Percentiles rank a stretch among this genome's conserved stretches.
These are phyloP conservation scores for Colletotrichum sp. DNA, from an alignment of 2,329 filamentous ascomycete species.

Conservation along the genomic window DNA sequence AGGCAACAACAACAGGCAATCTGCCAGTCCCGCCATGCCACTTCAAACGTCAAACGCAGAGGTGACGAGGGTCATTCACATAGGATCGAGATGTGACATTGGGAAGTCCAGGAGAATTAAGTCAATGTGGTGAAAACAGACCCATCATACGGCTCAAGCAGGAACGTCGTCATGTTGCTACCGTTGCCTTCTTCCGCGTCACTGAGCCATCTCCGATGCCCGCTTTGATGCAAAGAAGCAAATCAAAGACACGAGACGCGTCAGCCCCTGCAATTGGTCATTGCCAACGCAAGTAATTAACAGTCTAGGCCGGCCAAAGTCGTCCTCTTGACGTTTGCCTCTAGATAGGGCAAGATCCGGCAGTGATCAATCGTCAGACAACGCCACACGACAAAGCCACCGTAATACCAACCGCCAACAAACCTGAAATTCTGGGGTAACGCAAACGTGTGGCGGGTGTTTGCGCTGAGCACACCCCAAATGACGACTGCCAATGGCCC, in stretches of 20 bases:
- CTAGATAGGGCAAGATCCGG: background rate
- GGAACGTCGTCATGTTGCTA: background rate
- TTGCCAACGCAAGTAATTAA: background rate
- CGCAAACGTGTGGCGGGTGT: conserved; percentile 9
- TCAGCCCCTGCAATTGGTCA: background rate
- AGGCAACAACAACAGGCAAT: background rate
- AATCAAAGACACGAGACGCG: background rate
- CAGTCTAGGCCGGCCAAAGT: background rate
- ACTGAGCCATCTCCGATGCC: background rate
- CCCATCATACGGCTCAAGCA: background rate
- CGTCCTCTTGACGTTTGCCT: background rate
- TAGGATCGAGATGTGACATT: background rate
- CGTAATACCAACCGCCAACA: background rate
- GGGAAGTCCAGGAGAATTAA: background rate
- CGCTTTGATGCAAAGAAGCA: background rate
- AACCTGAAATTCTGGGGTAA: conserved; percentile 8
- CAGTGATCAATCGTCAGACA: background rate
- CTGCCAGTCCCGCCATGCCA: background rate
- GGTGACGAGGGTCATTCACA: background rate
- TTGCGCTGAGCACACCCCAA: background rate
- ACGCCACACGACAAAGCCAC: conserved; percentile 15
- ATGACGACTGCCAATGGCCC: conserved; percentile 21
- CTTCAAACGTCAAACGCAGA: background rate
- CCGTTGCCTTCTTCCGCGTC: background rate
- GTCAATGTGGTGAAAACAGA: background rate